Evolutionary conservation across 2,329 filamentous ascomycete genomes (phyloP), one percentile per base, ranked within the genome.

Genomic region (Hortaea werneckii): DNA sequence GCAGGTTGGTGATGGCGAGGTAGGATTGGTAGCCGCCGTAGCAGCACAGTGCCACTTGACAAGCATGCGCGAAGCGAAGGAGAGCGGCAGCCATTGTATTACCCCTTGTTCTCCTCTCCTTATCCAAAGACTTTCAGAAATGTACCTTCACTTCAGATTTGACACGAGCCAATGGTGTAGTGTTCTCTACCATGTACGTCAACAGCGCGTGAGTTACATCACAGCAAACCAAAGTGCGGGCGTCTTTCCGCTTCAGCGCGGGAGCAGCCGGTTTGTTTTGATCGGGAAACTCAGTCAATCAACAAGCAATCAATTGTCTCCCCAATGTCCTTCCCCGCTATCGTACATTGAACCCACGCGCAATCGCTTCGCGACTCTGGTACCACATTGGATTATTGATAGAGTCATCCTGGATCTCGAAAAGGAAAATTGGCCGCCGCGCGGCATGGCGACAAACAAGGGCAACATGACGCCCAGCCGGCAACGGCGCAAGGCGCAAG

Each of bases 11-110:
- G 53, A 73, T 68, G 39, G 71, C 65, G 40, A 64, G 55, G 48
- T 65, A 68, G 43, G 68, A 68, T 11, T 69, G 61, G 44, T 64
- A 64, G 38, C 62, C 65, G 51, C 68, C 70, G 54, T 71, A 73
- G 40, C 53, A 58, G n/a, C 62, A 58, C 29, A 72, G 63, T 11
- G 59, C 53, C 10, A 66, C 58, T 52, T 72, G 71, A 28, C 54
- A 53, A n/a, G 64, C 40, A 52, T 70, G 66, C 47, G 67, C 51
- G 10, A 58, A 45, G 8, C 51, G 51, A 5, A 61, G 38, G 44
- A 35, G 32, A n/a, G 20, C 20, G 20, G 20, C 20, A 20, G 20
- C 20, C 20, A 20, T 20, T 20, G 20, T 20, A 20, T 20, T 4
- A 20, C 20, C 20, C 20, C 20, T 20, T 20, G 20, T 20, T 20